These are phyloP conservation scores for Lentinula sp. DNA, from an alignment of 768 basidiomycete genomes.

Conservation along the genomic window DNA sequence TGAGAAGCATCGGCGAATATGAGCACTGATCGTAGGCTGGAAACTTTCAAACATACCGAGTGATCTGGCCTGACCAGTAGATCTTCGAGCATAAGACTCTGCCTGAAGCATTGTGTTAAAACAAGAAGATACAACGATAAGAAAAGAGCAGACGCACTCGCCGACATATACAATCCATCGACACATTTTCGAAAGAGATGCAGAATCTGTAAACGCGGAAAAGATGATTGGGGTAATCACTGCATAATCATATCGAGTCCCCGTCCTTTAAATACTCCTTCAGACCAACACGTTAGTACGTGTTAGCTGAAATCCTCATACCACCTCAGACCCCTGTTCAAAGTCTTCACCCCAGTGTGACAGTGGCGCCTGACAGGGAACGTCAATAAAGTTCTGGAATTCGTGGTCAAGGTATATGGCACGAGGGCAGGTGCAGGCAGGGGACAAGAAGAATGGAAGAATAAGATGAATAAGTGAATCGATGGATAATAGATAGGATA, in stretches of 20 bases:
- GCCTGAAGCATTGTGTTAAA: neutral
- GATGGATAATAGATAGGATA: neutral
- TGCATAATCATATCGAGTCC: neutral
- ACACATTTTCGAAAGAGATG: neutral
- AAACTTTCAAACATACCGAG: neutral
- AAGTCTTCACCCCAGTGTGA: neutral
- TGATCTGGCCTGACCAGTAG: neutral
- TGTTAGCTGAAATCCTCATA: too few relatives aligned
- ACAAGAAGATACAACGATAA: neutral
- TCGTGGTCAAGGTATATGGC: neutral
- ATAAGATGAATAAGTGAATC: neutral
- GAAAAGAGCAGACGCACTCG: neutral
- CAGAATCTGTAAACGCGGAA: neutral
- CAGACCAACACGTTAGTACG: neutral
- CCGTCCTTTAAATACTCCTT: neutral
- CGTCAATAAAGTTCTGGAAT: neutral
- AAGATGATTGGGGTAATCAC: neutral
- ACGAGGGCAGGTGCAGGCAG: neutral
- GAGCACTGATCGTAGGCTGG: neutral
- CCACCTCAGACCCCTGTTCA: too few relatives aligned
- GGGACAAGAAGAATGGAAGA: neutral
- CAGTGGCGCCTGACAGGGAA: neutral
- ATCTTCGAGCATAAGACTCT: neutral
- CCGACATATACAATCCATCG: neutral
- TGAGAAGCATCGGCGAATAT: neutral